Percentiles rank a stretch among this genome's conserved stretches.
Evolutionary conservation across 768 basidiomycete genomes (phyloP).

Genomic region (Suillus subluteus): DNA sequence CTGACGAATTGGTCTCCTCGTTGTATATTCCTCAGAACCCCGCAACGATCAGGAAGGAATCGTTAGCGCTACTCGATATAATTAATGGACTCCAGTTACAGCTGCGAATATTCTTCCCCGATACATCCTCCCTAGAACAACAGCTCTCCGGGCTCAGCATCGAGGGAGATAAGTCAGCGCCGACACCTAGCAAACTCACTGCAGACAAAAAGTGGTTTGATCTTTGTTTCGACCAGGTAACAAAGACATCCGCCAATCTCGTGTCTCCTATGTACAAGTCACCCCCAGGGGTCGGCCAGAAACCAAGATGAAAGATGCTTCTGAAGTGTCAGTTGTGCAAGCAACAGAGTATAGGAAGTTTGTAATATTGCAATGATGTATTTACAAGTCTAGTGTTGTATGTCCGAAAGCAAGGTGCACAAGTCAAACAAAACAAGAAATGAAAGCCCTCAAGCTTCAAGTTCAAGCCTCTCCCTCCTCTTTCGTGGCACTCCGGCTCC

Average conservation of each 20-base stretch:
- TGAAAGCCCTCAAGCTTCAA: conserved; percentile 22
- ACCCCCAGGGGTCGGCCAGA: not conserved
- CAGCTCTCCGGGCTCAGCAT: conserved; percentile 30
- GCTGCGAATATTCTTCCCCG: conserved; percentile 28
- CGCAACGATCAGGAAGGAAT: conserved; percentile 41
- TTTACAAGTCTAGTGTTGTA: not conserved
- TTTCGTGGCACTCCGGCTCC: conserved; percentile 27
- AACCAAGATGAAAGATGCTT: not conserved
- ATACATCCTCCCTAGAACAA: conserved; percentile 25
- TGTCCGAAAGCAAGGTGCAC: conserved; percentile 8
- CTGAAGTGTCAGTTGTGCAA: not conserved
- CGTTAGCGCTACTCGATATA: conserved; percentile 41
- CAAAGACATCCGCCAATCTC: conserved; percentile 42
- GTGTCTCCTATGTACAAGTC: not conserved
- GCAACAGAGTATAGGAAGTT: not conserved
- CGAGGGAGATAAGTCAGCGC: conserved; percentile 4
- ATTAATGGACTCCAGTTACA: conserved; percentile 41
- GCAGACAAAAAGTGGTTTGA: conserved; percentile 63
- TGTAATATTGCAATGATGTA: conserved; percentile 7
- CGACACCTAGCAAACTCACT: conserved; percentile 26
- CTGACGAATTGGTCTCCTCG: conserved; percentile 70
- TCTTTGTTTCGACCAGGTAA: conserved; percentile 65
- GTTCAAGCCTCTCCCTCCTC: conserved; percentile 33
- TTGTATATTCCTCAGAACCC: conserved; percentile 67
- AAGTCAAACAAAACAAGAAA: conserved; percentile 3